Base-by-base conservation (phyloP, 2,329 filamentous ascomycete species). In the Exophiala bonariae region DNA sequence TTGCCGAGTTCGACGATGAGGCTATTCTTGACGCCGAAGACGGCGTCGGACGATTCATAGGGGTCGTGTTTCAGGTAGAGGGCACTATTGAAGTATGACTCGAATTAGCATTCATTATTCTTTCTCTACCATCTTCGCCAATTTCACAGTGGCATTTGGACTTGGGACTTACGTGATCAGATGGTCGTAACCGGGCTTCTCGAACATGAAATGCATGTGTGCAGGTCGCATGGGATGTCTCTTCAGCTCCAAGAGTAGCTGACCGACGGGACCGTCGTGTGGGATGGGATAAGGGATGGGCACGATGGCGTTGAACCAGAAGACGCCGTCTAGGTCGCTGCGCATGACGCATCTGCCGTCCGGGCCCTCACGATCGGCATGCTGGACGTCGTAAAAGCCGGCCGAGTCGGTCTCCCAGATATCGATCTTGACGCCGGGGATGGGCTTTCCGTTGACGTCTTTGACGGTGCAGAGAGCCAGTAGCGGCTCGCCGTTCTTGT, bases 141-240 rank as follows among this genome's bases (percentile, higher is more conserved):
- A 40, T 16, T 38, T 19, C 31, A 32, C 35, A 44, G 13, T 17
- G 34, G n/a, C n/a, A n/a, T n/a, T n/a, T n/a, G n/a, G n/a, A n/a
- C n/a, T n/a, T n/a, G n/a, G n/a, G 26, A 82, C 83, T 55, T 74
- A 91, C 87, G 89, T 95, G 62, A 93, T 85, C 59, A 95, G 68
- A 63, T 85, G 80, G 71, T 95, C 89, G 71, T 80, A 90, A 0
- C 87, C 86, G 26, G 76, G 67, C 73, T 89, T 90, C 63, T 85
- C 81, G 69, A 95, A 90, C 87, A 95, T 93, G 61, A 93, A 93
- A 66, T 93, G 88, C 75, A 92, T 80, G 66, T 93, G 88, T 16
- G 83, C 80, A 1, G 88, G 89, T 42, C 89, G 72, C 72, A 82
- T 91, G 46, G 82, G 82, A 69, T 93, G 89, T n/a, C 89, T 73